Evolutionary conservation across 805 yeast genomes (phyloP).

Genomic region (Zygosaccharomyces lentus): DNA sequence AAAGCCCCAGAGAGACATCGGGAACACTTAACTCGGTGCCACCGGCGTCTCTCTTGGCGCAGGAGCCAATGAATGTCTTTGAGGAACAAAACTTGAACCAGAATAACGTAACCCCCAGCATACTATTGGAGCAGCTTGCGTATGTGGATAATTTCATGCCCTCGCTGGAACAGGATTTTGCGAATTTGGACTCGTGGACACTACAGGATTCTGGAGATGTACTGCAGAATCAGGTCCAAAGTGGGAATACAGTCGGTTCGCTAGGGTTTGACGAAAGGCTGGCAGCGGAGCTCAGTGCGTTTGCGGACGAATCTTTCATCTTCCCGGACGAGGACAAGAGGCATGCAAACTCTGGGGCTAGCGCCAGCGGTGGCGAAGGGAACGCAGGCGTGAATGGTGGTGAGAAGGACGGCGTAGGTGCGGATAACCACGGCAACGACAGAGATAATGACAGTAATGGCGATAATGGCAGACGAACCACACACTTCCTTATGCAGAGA

Average conservation of each 20-base stretch:
- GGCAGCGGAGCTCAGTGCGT: conserved; percentile 68
- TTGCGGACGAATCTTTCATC: conserved; percentile 75
- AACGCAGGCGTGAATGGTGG: conserved; percentile 14
- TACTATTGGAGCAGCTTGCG: conserved; percentile 67
- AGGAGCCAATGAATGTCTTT: conserved; percentile 2
- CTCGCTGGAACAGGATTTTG: conserved; percentile 42
- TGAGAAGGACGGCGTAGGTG: conserved; percentile 15
- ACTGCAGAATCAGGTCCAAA: neutral
- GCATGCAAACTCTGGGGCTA: conserved; percentile 20
- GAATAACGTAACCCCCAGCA: conserved; percentile 36
- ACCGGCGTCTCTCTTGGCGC: conserved; percentile 12
- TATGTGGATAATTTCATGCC: conserved; percentile 75
- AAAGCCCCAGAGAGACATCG: neutral
- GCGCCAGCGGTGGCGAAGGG: conserved; percentile 11
- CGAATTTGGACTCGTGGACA: conserved; percentile 30
- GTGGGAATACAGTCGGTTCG: conserved; percentile 2
- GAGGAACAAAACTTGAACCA: conserved; percentile 3
- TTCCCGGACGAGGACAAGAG: conserved; percentile 82
- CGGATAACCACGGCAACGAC: conserved; percentile 3
- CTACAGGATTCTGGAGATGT: conserved; percentile 9
- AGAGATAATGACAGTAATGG: neutral
- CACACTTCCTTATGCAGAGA: conserved; percentile 30
- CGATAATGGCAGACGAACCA: neutral
- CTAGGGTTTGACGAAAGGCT: conserved; percentile 45
- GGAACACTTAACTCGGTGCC: conserved; percentile 7